These are phyloP conservation scores for Neurospora tetraspora DNA, from an alignment of 495 filamentous ascomycete species.

Conservation along the genomic window DNA sequence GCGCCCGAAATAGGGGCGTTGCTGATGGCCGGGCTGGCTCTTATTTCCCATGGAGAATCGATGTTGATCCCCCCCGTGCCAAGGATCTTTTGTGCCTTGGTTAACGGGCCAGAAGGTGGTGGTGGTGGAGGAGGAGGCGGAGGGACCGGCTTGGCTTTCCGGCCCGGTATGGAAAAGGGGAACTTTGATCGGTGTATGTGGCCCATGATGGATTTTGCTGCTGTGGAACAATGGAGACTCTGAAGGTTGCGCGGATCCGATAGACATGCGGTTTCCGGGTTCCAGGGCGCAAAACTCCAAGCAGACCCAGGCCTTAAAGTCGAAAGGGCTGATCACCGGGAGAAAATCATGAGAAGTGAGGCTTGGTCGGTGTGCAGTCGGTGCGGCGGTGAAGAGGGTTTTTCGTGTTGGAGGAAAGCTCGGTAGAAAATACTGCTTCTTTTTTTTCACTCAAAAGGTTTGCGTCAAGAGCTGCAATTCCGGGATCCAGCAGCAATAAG, in stretches of 20 bases:
- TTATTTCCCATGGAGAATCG: conserved; percentile 32
- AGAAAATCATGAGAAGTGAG: conserved; percentile 4
- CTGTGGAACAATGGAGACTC: not conserved
- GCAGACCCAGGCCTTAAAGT: not conserved
- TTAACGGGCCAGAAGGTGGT: conserved; percentile 10
- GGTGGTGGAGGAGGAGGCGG: conserved; percentile 5
- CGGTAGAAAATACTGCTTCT: not conserved
- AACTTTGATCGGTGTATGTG: conserved; percentile 36
- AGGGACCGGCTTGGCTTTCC: conserved; percentile 25
- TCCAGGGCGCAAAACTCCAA: not conserved
- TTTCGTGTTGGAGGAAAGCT: not conserved
- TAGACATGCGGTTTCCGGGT: not conserved
- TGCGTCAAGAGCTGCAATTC: conserved; percentile 7
- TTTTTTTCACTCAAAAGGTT: not conserved
- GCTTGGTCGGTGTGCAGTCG: not conserved
- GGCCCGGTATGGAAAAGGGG: conserved; percentile 41
- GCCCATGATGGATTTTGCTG: conserved; percentile 28
- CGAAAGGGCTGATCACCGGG: conserved; percentile 9
- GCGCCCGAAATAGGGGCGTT: conserved; percentile 38
- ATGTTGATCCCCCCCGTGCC: conserved; percentile 26
- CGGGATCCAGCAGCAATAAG: conserved; percentile 13
- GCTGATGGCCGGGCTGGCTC: conserved; percentile 37
- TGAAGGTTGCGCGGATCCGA: not conserved
- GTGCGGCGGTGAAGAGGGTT: not conserved
- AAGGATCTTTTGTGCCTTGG: conserved; percentile 38